Evolutionary conservation across 805 yeast species (phyloP).

Genomic region (Saturnispora bothae): DNA sequence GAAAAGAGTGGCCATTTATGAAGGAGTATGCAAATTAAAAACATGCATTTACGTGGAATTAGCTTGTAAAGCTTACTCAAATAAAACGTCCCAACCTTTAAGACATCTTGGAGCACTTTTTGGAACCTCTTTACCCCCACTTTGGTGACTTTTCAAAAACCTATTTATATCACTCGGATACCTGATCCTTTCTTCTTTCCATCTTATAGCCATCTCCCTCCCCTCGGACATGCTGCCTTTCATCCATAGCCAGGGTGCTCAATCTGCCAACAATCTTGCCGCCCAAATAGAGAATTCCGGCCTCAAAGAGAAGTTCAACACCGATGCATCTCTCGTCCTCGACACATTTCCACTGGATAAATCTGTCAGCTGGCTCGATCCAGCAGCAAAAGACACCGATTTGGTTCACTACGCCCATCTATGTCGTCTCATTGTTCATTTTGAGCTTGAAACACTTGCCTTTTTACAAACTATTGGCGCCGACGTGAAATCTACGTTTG

Average conservation of each 20-base stretch:
- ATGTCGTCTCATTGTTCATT: conserved; percentile 13
- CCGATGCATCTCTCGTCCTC: conserved; percentile 9
- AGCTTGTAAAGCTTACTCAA: no score
- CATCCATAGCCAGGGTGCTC: conserved; percentile 9
- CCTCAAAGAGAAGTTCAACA: conserved; percentile 12
- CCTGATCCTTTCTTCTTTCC: no score
- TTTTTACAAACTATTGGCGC: conserved; percentile 13
- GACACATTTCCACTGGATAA: conserved; percentile 10
- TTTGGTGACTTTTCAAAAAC: no score
- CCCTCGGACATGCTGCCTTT: conserved; percentile 13
- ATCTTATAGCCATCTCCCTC: no score
- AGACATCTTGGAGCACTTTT: no score
- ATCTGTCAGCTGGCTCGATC: conserved; percentile 9
- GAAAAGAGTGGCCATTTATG: no score
- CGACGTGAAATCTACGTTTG: conserved; percentile 8
- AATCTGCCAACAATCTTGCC: conserved; percentile 9
- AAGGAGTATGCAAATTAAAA: no score
- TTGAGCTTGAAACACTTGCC: conserved; percentile 13
- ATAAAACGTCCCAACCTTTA: no score
- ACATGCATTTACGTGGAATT: no score
- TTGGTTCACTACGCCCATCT: conserved; percentile 9
- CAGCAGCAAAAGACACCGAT: conserved; percentile 7
- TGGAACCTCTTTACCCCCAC: no score
- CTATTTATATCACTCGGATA: no score
- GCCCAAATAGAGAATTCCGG: conserved; percentile 7